These are phyloP conservation scores for Aspergillus sclerotialis DNA, from an alignment of 2,329 filamentous ascomycete species.

Conservation along the genomic window DNA sequence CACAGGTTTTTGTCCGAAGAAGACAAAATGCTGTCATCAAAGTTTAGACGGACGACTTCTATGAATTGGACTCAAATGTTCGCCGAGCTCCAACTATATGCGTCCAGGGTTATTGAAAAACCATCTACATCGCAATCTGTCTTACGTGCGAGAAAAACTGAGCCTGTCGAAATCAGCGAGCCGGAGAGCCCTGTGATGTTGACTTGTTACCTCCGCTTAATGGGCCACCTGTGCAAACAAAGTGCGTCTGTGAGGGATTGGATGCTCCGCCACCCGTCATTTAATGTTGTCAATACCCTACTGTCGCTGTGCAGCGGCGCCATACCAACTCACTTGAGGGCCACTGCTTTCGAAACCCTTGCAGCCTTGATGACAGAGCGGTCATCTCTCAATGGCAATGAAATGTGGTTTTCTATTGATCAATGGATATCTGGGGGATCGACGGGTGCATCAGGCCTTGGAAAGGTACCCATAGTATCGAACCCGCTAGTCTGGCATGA, in stretches of 20 bases:
- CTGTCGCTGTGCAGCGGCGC: conserved; percentile 72
- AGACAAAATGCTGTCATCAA: conserved; percentile 63
- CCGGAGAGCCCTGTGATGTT: conserved; percentile 95
- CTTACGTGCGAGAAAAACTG: conserved; percentile 54
- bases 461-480: conserved; percentile 36
- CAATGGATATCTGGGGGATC: conserved; percentile 62
- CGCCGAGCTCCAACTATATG: conserved; percentile 79
- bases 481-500: conserved; percentile 36
- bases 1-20: conserved; percentile 90
- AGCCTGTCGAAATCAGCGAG: conserved; percentile 68
- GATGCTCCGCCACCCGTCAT: conserved; percentile 60
- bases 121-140: conserved; percentile 51
- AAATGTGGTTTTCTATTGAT: conserved; percentile 76
- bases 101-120: conserved; percentile 68
- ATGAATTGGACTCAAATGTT: conserved; percentile 93
- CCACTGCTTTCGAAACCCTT: conserved; percentile 75
- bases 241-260: conserved; percentile 67
- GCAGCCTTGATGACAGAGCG: conserved; percentile 71
- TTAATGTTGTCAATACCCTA: conserved; percentile 65
- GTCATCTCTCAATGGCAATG: conserved; percentile 56
- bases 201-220: conserved; percentile 83
- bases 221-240: conserved; percentile 71
- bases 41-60: conserved; percentile 73
- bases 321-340: conserved; percentile 69
- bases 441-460: conserved; percentile 37